These are phyloP conservation scores for Bolboschoenoplectus hybrid DNA, from an alignment of 202 grass and related monocot species.

Conservation along the genomic window DNA sequence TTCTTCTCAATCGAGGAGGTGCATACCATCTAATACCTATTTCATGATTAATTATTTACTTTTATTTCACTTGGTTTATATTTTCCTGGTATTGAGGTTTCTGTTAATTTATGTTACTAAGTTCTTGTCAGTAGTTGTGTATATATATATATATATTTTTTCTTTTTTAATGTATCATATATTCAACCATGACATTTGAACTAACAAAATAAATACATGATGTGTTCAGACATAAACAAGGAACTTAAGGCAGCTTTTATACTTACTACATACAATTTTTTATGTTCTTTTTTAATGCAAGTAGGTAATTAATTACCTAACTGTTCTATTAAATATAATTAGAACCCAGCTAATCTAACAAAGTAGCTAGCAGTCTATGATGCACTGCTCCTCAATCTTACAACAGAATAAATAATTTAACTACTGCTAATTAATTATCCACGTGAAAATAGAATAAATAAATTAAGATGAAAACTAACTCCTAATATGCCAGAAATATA, in stretches of 20 bases:
- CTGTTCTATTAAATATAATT: conserved; percentile 9
- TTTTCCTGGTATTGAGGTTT: neutral
- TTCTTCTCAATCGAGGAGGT: conserved; percentile 87
- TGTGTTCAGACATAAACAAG: neutral
- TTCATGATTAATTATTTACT: neutral
- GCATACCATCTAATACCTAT: neutral
- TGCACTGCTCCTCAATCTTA: neutral
- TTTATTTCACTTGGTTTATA: neutral
- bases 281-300: neutral
- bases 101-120: neutral
- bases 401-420: neutral
- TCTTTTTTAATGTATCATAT: neutral
- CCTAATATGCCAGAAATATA: neutral
- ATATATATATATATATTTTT: neutral
- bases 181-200: conserved; percentile 17
- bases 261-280: neutral
- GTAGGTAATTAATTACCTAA: neutral
- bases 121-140: neutral
- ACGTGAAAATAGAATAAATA: neutral
- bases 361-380: neutral
- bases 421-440: neutral
- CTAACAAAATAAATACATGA: conserved; percentile 10
- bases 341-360: conserved; percentile 20
- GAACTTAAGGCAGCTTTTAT: neutral
- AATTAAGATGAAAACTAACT: neutral